Base-by-base conservation (phyloP, 2,329 filamentous ascomycete species). In the Fusarium haematococcum region DNA sequence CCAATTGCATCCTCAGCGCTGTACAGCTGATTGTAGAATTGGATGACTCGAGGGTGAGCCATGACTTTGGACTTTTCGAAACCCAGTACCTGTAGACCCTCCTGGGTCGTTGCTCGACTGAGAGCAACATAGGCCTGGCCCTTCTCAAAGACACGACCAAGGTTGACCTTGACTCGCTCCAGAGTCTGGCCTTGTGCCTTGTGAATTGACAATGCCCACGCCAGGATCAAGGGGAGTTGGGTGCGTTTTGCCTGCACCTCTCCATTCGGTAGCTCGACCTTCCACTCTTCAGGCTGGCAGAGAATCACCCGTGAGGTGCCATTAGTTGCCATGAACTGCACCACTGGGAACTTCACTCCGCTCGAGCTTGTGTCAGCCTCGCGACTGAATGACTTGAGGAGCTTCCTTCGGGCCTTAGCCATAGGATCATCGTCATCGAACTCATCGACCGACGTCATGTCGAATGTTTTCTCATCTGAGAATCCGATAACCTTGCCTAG, bases 111-210 rank as follows among this genome's bases (percentile, higher is more conserved):
- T 16, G 97, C 97, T 83, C 97, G 94, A 86, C 94, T 97, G 16
- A 99, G 90, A 61, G 97, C 97, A 61, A 99, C 97, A 80, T 99
- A 99, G 7, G 97, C 97, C 82, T 99, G 97, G 0, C 97, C 97
- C 83, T 98, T 98, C 81, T 99, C 97, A 78, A 99, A 99, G 1
- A 98, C 94, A 71, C 91, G 93, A 33, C 95, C 94, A 1, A 99
- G 87, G 80, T 99, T 95, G 30, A 99, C 97, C 80, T 97, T 97
- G 69, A 99, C 97, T 60, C 96, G 89, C 79, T 97, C 95, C 30
- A 98, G 86, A 1, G 96, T 98, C 82, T 98, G 96, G 2, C 96
- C 96, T 81, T 98, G 96, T 1, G 97, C 97, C 84, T 99, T 99
- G 86, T 99, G 97, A 69, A 99, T 99, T 1, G 95, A 98, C 23